phyloP scores from a whole-genome alignment of 2,329 filamentous ascomycete species.

The Phyllosticta citriasiana region DNA sequence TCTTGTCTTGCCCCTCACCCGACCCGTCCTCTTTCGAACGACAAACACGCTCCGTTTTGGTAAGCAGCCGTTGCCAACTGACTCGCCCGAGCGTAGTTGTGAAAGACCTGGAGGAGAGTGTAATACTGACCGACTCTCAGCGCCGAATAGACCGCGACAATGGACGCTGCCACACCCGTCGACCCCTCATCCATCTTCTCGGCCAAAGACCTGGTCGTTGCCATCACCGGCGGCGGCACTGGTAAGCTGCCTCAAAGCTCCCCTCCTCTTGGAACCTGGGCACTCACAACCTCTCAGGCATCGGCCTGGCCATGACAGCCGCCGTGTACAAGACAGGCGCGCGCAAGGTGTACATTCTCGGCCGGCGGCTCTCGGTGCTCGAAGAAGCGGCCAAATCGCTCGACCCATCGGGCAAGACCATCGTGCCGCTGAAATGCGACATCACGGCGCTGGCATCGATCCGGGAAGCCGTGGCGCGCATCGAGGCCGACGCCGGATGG shows the following conservation, averaged over 20 bases:
- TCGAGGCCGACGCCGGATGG: slow-evolving; percentile 34
- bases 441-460: slow-evolving; percentile 34
- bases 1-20: too few species aligned
- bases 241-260: slow-evolving; percentile 20
- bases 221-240: slow-evolving; percentile 33
- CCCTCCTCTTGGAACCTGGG: slow-evolving; percentile 12
- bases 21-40: too few species aligned
- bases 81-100: neutral
- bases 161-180: slow-evolving; percentile 26
- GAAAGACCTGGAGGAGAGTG: neutral
- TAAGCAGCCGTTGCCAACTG: too few species aligned
- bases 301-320: slow-evolving; percentile 31
- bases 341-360: slow-evolving; percentile 36
- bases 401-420: slow-evolving; percentile 15
- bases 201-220: slow-evolving; percentile 29
- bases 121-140: neutral
- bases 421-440: slow-evolving; percentile 35
- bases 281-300: slow-evolving; percentile 21
- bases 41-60: too few species aligned
- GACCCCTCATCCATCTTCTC: slow-evolving; percentile 29
- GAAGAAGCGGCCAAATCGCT: slow-evolving; percentile 29
- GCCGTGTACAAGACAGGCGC: slow-evolving; percentile 33
- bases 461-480: slow-evolving; percentile 29
- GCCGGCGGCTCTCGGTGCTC: slow-evolving; percentile 32
- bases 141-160: slow-evolving; percentile 10